Conservation (phyloP, 2,329 filamentous ascomycete genomes). For the Metarhizium guizhouense region DNA sequence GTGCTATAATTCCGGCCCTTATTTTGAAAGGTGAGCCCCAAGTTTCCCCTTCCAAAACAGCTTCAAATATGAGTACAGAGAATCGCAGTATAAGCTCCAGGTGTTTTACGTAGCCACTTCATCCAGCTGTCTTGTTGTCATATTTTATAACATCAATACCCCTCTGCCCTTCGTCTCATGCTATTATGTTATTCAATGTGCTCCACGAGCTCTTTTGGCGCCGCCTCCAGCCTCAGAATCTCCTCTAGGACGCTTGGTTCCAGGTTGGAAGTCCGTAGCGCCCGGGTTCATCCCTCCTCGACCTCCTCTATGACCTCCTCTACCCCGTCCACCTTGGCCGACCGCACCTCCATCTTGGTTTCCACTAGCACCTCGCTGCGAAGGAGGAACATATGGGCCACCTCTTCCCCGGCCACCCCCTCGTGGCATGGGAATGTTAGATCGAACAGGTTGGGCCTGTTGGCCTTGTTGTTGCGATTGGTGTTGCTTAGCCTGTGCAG, state of each 20-base stretch:
- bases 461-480: background rate
- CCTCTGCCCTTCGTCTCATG: background rate
- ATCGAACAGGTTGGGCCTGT: conserved; percentile 15
- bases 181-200: conserved; percentile 18
- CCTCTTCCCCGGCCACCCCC: conserved; percentile 31
- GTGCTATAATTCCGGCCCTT: background rate
- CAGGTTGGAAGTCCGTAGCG: conserved; percentile 48
- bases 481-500: conserved; percentile 8
- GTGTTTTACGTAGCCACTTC: background rate
- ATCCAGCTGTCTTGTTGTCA: background rate
- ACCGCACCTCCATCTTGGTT: conserved; percentile 24
- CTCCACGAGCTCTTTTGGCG: conserved; percentile 33
- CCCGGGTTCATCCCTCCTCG: conserved; percentile 38
- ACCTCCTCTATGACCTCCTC: conserved; percentile 32
- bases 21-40: background rate
- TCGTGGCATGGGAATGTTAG: conserved; percentile 32
- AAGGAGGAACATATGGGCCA: conserved; percentile 27
- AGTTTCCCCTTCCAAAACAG: background rate
- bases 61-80: conserved; percentile 1
- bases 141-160: background rate
- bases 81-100: background rate
- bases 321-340: conserved; percentile 23
- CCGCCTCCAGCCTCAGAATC: conserved; percentile 36
- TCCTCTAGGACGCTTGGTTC: conserved; percentile 48
- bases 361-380: conserved; percentile 26